phyloP scores from a whole-genome alignment of 139 green algal genomes.

The Micractinium sp. region DNA sequence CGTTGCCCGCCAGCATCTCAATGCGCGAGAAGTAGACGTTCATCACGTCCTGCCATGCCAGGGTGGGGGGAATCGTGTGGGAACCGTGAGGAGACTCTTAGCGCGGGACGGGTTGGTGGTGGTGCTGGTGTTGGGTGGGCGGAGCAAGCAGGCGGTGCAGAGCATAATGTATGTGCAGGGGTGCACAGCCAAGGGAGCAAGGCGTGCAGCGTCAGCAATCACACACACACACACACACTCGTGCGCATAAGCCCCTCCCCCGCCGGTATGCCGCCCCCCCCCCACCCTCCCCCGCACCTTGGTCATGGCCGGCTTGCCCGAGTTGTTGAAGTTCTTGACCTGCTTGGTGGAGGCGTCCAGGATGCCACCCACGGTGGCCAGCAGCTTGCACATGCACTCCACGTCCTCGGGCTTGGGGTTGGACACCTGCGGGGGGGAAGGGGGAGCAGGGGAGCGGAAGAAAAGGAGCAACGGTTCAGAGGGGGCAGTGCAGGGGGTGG shows the following conservation, averaged over 20 bases:
- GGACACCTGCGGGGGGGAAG: conserved; percentile 53
- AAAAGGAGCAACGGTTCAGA: too few species aligned
- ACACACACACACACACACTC: neutral
- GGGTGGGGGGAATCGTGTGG: neutral
- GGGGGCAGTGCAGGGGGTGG: too few species aligned
- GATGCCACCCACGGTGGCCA: conserved; percentile 83
- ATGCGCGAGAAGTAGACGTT: conserved; percentile 90
- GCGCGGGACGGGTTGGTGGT: neutral
- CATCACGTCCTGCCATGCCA: conserved; percentile 60
- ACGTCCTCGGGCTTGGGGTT: conserved; percentile 87
- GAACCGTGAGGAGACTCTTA: neutral
- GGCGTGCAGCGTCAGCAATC: neutral
- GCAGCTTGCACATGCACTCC: conserved; percentile 96
- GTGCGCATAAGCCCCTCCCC: too few species aligned
- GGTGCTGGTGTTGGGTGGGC: neutral
- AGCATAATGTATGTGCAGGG: neutral
- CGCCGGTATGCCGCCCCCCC: neutral
- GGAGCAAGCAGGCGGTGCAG: neutral
- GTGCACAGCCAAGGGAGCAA: neutral
- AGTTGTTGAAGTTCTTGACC: conserved; percentile 28
- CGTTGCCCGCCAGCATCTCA: conserved; percentile 55
- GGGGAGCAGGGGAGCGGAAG: neutral
- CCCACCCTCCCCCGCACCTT: conserved; percentile 14
- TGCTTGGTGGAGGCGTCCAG: conserved; percentile 60
- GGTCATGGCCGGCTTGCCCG: conserved; percentile 8